Evolutionary conservation across 768 basidiomycete genomes (phyloP).

Genomic region (Kwoniella botswanensis): DNA sequence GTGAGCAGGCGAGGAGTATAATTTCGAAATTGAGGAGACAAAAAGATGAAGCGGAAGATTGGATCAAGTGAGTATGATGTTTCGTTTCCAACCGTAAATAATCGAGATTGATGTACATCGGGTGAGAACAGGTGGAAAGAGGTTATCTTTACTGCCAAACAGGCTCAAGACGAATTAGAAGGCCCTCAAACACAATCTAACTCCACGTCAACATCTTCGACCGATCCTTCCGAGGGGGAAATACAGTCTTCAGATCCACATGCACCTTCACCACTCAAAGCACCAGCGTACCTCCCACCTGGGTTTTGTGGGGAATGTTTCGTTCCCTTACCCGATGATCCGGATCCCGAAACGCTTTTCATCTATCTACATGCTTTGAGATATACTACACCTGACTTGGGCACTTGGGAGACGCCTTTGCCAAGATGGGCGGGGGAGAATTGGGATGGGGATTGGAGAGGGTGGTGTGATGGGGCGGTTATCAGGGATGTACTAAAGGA

Average conservation of each 20-base stretch:
- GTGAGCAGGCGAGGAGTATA: constrained; percentile 57
- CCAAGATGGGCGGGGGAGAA: constrained; percentile 77
- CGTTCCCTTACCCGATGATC: constrained; percentile 90
- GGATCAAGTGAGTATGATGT: constrained; percentile 52
- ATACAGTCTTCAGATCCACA: constrained; percentile 19
- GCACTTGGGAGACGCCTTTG: constrained; percentile 47
- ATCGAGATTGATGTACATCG: not conserved
- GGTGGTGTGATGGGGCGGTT: constrained; percentile 41
- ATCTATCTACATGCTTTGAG: constrained; percentile 92
- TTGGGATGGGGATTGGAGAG: constrained; percentile 59
- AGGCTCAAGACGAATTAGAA: constrained; percentile 43
- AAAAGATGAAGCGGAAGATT: constrained; percentile 58
- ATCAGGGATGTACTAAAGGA: constrained; percentile 19
- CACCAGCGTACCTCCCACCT: constrained; percentile 49
- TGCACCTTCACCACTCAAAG: constrained; percentile 34
- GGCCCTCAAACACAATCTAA: not conserved
- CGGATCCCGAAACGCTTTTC: constrained; percentile 85
- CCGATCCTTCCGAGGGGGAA: constrained; percentile 6
- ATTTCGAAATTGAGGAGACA: constrained; percentile 54
- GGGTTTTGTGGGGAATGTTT: constrained; percentile 88
- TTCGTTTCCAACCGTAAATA: not conserved
- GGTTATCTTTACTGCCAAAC: constrained; percentile 54
- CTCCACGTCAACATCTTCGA: constrained; percentile 10
- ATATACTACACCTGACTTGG: constrained; percentile 59
- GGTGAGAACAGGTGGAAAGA: constrained; percentile 55